Percentiles rank a stretch among this genome's conserved stretches.
These are phyloP conservation scores for Dothideomycetidae sp. DNA, from an alignment of 2,329 filamentous ascomycete genomes.

Conservation along the genomic window DNA sequence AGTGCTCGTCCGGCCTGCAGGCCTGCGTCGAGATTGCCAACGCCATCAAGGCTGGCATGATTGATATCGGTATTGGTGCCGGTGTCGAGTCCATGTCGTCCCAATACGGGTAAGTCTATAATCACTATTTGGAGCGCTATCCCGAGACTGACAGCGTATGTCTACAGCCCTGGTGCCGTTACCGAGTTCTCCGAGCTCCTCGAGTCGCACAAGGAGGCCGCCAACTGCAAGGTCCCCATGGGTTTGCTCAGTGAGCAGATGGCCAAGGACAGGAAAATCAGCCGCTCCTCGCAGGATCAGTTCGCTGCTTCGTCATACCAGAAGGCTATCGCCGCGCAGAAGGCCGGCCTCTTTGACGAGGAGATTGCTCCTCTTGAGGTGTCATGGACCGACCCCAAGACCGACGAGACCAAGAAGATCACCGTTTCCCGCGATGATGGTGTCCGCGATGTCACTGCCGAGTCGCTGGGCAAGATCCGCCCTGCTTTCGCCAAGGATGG, in stretches of 20 bases:
- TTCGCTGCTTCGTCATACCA: slow-evolving; percentile 90
- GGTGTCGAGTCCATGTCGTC: slow-evolving; percentile 93
- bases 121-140: not conserved
- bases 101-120: slow-evolving; percentile 63
- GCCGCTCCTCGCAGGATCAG: slow-evolving; percentile 64
- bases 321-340: slow-evolving; percentile 75
- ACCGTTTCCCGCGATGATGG: slow-evolving; percentile 80
- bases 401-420: slow-evolving; percentile 68
- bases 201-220: slow-evolving; percentile 63
- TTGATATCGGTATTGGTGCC: slow-evolving; percentile 84
- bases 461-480: slow-evolving; percentile 80
- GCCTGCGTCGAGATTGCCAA: slow-evolving; percentile 90
- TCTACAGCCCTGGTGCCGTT: slow-evolving; percentile 58
- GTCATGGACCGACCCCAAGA: slow-evolving; percentile 82
- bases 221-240: slow-evolving; percentile 98
- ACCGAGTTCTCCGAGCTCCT: slow-evolving; percentile 85
- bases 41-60: slow-evolving; percentile 81
- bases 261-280: slow-evolving; percentile 69
- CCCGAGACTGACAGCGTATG: not conserved
- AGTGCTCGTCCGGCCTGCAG: slow-evolving; percentile 87
- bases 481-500: slow-evolving; percentile 85
- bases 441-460: slow-evolving; percentile 67
- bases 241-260: slow-evolving; percentile 85
- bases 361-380: slow-evolving; percentile 82
- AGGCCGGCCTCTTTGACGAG: slow-evolving; percentile 77